Evolutionary conservation across 2,329 filamentous ascomycete species (phyloP), one percentile per base, ranked within the genome.

Genomic region (Byssochlamys sp.): DNA sequence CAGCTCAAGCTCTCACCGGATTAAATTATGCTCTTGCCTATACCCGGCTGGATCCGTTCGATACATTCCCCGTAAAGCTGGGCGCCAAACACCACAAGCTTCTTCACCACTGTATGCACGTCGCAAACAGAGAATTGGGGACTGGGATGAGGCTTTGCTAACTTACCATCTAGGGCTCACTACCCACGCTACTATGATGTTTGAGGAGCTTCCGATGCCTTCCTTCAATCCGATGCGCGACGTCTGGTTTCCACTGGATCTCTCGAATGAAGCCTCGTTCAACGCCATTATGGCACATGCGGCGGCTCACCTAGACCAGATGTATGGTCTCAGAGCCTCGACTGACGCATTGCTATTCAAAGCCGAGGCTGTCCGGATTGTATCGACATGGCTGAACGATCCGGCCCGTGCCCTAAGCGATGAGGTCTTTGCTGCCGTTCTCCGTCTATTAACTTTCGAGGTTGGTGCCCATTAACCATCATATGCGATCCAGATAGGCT

Each of bases 261-360:
- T 76, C 14, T 75, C 74, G 3, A 75, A 76, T 55, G 66, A 71
- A 1, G 71, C 73, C 4, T 73, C 72, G 0, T 75, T 75, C 60
- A 74, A 75, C 48, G 68, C 67, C 19, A 69, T 75, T 48, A 74
- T 76, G 71, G 73, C 74, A 0, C 74, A 76, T 56, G 70, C 74
- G 1, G 73, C 74, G 1, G 72, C 73, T 0, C 74, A 76, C 52
- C 58, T 75, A 1, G 65, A 70, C 33, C 65, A 71, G 2, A 65
- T 73, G 55, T 69, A 73, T 26, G 67, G 67, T 0, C 65, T 66
- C 0, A 62, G 55, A 6, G 56, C 60, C 4, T 69, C 68, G 1
- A 60, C 57, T 12, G 63, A 67, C 45, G 71, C 35, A 19, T 19
- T 45, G 35, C n/a, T 62, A 45, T 74, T 69, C 58, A 75, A 75